Conservation (phyloP, 345 rosid genomes). For the Bretschneidera sinensis region DNA sequence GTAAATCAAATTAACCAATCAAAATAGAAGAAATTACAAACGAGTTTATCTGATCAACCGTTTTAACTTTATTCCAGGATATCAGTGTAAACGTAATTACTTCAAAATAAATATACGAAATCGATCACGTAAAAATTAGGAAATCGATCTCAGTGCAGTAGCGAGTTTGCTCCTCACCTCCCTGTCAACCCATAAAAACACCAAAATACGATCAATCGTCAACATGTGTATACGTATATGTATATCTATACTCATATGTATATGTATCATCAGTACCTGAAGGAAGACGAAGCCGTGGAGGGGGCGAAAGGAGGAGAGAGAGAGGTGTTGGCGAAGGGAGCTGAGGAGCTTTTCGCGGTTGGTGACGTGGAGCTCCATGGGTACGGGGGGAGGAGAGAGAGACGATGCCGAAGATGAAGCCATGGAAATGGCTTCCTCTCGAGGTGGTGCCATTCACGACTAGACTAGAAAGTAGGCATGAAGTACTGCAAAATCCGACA, state of each 20-base stretch:
- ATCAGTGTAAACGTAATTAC: too few species aligned
- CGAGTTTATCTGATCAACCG: neutral
- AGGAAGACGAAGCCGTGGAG: constrained; percentile 70
- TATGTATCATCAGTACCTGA: constrained; percentile 37
- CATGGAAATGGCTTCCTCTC: constrained; percentile 31
- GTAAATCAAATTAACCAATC: constrained; percentile 12
- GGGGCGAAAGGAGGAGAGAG: constrained; percentile 36
- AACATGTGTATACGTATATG: neutral
- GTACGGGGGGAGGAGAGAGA: constrained; percentile 61
- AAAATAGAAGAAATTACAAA: too few species aligned
- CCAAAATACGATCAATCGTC: neutral
- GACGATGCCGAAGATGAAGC: constrained; percentile 41
- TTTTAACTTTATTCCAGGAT: neutral
- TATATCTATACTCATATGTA: neutral
- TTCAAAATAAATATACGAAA: neutral
- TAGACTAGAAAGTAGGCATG: neutral
- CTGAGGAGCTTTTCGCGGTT: constrained; percentile 67
- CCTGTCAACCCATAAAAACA: constrained; percentile 31
- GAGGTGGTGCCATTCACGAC: neutral
- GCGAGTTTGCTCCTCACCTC: constrained; percentile 80
- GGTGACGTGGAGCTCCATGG: constrained; percentile 59
- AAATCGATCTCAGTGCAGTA: constrained; percentile 80
- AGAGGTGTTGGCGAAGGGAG: constrained; percentile 48
- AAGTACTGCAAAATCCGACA: too few species aligned
- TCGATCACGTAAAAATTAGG: neutral